Evolutionary conservation across 148 eudicot species (phyloP).

Genomic region (Hydrangea macrophylla): DNA sequence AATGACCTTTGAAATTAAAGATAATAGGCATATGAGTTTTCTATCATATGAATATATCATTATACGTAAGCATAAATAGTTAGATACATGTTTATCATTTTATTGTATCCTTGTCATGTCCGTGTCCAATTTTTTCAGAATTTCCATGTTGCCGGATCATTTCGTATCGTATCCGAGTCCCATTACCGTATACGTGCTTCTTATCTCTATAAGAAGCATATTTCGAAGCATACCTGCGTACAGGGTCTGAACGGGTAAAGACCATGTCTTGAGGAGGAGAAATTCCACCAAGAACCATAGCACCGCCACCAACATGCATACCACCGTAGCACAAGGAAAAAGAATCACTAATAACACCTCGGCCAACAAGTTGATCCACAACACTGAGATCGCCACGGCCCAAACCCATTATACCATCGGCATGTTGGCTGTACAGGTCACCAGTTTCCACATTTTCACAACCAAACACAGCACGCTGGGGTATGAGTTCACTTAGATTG

Average conservation of each 20-base stretch:
- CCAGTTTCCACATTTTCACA: constrained; percentile 95
- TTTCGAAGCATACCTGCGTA: constrained; percentile 67
- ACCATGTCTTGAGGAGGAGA: constrained; percentile 73
- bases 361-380: constrained; percentile 90
- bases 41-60: too few species aligned
- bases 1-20: too few species aligned
- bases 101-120: too few species aligned
- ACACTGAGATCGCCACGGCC: constrained; percentile 91
- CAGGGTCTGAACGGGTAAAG: constrained; percentile 73
- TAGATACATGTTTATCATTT: too few species aligned
- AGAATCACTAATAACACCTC: constrained; percentile 69
- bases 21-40: too few species aligned
- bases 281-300: constrained; percentile 95
- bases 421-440: constrained; percentile 81
- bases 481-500: constrained; percentile 70
- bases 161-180: too few species aligned
- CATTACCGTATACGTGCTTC: too few species aligned
- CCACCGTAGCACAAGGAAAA: constrained; percentile 97
- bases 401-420: constrained; percentile 98
- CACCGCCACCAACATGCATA: constrained; percentile 91
- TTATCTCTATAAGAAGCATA: too few species aligned
- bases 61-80: too few species aligned
- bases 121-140: too few species aligned
- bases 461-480: constrained; percentile 87
- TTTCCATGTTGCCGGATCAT: too few species aligned